Evolutionary conservation across 345 rosid genomes (phyloP).

Genomic region (Gossypium mustelinum): DNA sequence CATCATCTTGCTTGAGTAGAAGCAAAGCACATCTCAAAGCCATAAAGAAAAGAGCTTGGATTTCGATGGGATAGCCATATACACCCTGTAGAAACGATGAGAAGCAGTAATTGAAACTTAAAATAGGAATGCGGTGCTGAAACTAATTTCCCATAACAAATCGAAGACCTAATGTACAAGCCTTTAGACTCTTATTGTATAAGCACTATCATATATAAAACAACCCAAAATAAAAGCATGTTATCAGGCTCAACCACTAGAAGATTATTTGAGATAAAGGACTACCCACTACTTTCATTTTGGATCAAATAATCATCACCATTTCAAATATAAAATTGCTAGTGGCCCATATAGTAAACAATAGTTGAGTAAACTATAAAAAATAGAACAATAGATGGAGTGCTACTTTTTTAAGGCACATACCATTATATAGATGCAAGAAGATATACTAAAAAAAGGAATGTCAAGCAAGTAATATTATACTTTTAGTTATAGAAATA

Average conservation of each 20-base stretch:
- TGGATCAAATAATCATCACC: too few relatives aligned
- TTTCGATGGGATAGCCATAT: slow-evolving; percentile 95
- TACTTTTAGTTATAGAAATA: not conserved
- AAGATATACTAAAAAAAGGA: not conserved
- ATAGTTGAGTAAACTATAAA: not conserved
- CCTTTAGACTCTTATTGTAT: not conserved
- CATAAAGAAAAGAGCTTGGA: slow-evolving; percentile 95
- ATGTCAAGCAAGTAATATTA: not conserved
- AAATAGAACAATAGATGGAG: not conserved
- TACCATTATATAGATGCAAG: not conserved
- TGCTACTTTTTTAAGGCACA: not conserved
- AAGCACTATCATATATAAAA: not conserved
- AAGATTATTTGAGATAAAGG: too few relatives aligned
- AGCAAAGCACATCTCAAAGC: slow-evolving; percentile 79
- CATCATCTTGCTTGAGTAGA: slow-evolving; percentile 77
- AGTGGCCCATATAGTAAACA: not conserved
- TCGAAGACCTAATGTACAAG: not conserved
- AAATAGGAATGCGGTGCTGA: not conserved
- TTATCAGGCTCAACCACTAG: not conserved
- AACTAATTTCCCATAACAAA: not conserved
- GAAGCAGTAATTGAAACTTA: not conserved
- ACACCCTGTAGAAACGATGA: slow-evolving; percentile 55
- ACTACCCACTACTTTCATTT: too few relatives aligned
- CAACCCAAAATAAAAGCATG: not conserved
- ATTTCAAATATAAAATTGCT: too few relatives aligned